These are phyloP conservation scores for Cryptococcus deneoformans DNA, from an alignment of 1,284 basidiomycete genomes.

Conservation along the genomic window DNA sequence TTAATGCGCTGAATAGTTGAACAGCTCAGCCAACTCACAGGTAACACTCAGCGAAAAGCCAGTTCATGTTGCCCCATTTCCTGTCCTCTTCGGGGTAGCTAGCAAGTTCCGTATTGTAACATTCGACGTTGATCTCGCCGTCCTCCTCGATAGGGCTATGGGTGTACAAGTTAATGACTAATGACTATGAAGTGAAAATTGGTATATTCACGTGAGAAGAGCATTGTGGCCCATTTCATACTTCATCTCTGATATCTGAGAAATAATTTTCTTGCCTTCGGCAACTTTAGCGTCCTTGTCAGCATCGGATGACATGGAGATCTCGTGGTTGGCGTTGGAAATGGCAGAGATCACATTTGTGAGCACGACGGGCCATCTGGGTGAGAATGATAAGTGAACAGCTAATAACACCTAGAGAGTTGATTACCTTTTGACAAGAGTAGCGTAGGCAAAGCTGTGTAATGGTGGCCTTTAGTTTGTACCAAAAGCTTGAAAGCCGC, in stretches of 20 bases:
- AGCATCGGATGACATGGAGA: slow-evolving; percentile 38
- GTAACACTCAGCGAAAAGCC: slow-evolving; percentile 88
- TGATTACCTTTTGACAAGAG: slow-evolving; percentile 37
- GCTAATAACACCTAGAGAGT: slow-evolving; percentile 30
- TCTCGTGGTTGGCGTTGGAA: slow-evolving; percentile 58
- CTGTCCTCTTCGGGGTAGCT: slow-evolving; percentile 57
- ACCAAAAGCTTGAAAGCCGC: slow-evolving; percentile 37
- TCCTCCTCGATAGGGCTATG: slow-evolving; percentile 67
- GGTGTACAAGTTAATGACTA: neutral
- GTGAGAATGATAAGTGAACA: slow-evolving; percentile 42
- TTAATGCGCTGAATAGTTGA: neutral
- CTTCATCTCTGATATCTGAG: slow-evolving; percentile 74
- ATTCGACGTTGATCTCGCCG: slow-evolving; percentile 62
- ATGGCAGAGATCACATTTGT: slow-evolving; percentile 74
- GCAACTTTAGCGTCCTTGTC: slow-evolving; percentile 42
- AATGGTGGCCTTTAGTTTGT: slow-evolving; percentile 42
- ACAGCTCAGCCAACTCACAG: slow-evolving; percentile 42
- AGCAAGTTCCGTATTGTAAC: slow-evolving; percentile 72
- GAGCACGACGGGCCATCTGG: slow-evolving; percentile 83
- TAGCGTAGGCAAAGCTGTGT: slow-evolving; percentile 35
- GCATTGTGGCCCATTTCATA: slow-evolving; percentile 85
- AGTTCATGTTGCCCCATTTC: slow-evolving; percentile 89
- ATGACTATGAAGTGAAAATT: neutral
- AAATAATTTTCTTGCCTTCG: slow-evolving; percentile 79
- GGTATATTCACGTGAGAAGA: slow-evolving; percentile 58